Evolutionary conservation across 805 yeast species (phyloP).

Genomic region (Hanseniaspora valbyensis): DNA sequence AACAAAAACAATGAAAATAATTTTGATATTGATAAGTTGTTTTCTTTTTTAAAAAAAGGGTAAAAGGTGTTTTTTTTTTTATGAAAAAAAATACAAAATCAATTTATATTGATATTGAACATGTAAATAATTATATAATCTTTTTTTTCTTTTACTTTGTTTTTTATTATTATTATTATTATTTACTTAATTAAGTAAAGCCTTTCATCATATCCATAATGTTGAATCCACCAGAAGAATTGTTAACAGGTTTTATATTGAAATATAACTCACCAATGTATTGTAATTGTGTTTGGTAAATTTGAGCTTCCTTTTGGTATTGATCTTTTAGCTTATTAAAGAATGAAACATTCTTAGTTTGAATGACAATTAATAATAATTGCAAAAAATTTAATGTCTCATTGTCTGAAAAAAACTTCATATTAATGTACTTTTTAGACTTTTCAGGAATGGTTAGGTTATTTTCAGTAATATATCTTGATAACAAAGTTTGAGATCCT

Average conservation of each 20-base stretch:
- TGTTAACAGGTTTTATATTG: slow-evolving; percentile 43
- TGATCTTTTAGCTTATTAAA: slow-evolving; percentile 43
- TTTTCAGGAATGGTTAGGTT: slow-evolving; percentile 22
- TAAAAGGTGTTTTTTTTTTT: no score
- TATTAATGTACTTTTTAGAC: slow-evolving; percentile 28
- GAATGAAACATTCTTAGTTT: slow-evolving; percentile 40
- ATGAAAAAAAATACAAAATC: not conserved
- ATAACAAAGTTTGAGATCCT: slow-evolving; percentile 32
- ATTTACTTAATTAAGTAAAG: slow-evolving; percentile 23
- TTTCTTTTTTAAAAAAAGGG: no score
- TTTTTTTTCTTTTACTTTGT: no score
- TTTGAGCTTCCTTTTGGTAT: slow-evolving; percentile 31
- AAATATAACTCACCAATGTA: slow-evolving; percentile 54
- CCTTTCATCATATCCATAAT: slow-evolving; percentile 71
- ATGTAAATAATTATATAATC: slow-evolving; percentile 30
- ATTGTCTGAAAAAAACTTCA: slow-evolving; percentile 32
- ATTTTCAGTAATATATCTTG: slow-evolving; percentile 24
- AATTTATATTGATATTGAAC: not conserved
- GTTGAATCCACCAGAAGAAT: slow-evolving; percentile 22
- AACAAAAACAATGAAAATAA: not conserved
- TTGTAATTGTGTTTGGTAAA: slow-evolving; percentile 36
- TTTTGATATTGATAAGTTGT: no score
- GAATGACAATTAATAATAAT: slow-evolving; percentile 50
- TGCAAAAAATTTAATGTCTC: slow-evolving; percentile 59
- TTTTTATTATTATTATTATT: no score